Conservation (phyloP, 1,284 basidiomycete species). For the Naganishia cerealis region DNA sequence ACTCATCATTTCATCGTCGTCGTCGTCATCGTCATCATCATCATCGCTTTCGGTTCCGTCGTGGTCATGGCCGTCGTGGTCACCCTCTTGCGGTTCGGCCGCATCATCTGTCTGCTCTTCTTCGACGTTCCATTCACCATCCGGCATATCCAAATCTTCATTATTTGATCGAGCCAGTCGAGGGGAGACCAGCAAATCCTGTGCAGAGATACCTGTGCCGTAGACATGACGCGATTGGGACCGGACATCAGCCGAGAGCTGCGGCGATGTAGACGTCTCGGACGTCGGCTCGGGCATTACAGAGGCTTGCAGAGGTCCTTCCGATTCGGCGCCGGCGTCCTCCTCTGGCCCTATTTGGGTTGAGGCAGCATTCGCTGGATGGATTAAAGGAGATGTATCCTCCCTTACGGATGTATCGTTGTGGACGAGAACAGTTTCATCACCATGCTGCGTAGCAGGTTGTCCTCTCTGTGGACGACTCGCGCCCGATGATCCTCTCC, state of each 20-base stretch:
- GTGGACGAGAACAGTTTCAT: background rate
- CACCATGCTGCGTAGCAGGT: background rate
- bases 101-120: constrained; percentile 49
- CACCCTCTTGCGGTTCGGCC: constrained; percentile 42
- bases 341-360: background rate
- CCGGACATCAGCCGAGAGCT: background rate
- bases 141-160: background rate
- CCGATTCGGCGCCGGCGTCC: background rate
- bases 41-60: constrained; percentile 37
- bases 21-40: constrained; percentile 31
- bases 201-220: constrained; percentile 6
- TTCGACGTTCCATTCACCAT: constrained; percentile 45
- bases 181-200: constrained; percentile 7
- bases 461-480: constrained; percentile 1
- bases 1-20: constrained; percentile 36
- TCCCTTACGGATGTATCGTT: background rate
- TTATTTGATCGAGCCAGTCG: background rate
- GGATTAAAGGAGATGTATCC: background rate
- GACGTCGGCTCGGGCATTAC: background rate
- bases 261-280: background rate
- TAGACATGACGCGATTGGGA: background rate
- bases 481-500: constrained; percentile 15
- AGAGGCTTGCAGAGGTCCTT: background rate
- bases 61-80: constrained; percentile 46
- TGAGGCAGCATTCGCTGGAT: background rate